Percentiles rank a stretch among this genome's conserved stretches.
Conservation (phyloP, 352 stramenopile genomes). For the Bremia lactucae region DNA sequence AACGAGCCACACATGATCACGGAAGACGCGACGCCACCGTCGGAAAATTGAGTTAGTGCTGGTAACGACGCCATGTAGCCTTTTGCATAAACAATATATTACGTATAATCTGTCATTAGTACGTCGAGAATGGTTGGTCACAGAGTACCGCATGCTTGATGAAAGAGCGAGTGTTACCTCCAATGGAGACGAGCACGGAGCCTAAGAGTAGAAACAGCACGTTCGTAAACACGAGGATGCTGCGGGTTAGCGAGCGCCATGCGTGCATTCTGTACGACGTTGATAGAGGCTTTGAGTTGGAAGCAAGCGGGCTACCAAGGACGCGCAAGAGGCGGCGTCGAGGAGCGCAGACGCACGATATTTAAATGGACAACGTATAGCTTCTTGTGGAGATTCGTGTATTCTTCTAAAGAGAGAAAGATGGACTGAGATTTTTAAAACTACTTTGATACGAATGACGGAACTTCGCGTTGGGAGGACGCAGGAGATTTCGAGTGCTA, state of each 20-base stretch:
- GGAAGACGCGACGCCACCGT: conserved; percentile 61
- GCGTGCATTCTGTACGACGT: conserved; percentile 22
- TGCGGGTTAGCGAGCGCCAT: conserved; percentile 66
- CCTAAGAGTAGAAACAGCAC: conserved; percentile 80
- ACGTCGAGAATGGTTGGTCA: too few species aligned
- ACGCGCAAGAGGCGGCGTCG: not conserved
- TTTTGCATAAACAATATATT: conserved; percentile 5
- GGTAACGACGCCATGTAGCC: conserved; percentile 74
- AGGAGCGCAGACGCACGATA: conserved; percentile 4
- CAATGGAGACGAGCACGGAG: conserved; percentile 67
- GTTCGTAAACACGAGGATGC: conserved; percentile 82
- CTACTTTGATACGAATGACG: conserved; percentile 2
- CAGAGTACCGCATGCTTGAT: too few species aligned
- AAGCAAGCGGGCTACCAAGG: too few species aligned
- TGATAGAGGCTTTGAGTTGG: too few species aligned
- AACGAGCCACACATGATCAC: conserved; percentile 73
- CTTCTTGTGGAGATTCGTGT: conserved; percentile 6
- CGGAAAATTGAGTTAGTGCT: conserved; percentile 72
- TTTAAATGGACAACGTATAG: not conserved
- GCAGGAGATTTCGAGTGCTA: conserved; percentile 16
- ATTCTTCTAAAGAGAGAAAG: not conserved
- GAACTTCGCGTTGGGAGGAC: conserved; percentile 14
- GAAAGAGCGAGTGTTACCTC: conserved; percentile 41
- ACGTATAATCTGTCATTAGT: not conserved
- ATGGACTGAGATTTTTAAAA: conserved; percentile 1